Percentiles rank a stretch among this genome's conserved stretches.
phyloP scores from a whole-genome alignment of 306 rosid genomes.

The Quillaja saponaria region DNA sequence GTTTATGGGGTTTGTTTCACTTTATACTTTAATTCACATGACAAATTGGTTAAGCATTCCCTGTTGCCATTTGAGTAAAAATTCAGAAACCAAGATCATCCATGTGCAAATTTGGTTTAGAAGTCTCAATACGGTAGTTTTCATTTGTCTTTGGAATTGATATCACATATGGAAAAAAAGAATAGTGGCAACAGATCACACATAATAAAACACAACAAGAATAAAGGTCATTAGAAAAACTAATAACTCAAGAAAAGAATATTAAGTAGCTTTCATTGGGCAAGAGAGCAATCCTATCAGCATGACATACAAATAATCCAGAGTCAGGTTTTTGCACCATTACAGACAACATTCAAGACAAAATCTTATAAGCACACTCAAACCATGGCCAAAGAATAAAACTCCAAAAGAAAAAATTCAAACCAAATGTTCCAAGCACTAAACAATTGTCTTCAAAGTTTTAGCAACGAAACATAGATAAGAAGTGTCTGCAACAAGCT shows the following conservation, averaged over 20 bases:
- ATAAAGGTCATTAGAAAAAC: background rate
- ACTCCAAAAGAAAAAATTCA: background rate
- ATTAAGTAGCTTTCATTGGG: background rate
- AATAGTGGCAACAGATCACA: background rate
- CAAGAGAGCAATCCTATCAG: background rate
- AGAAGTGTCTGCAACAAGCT: background rate
- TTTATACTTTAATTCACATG: too few relatives aligned
- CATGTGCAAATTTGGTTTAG: too few relatives aligned
- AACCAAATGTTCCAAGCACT: background rate
- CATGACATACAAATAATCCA: background rate
- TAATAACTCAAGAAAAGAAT: background rate
- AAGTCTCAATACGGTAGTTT: slow-evolving; percentile 36
- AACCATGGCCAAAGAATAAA: background rate
- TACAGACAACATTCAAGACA: too few relatives aligned
- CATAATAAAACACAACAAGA: background rate
- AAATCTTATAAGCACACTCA: background rate
- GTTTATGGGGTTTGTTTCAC: too few relatives aligned
- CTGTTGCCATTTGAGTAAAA: too few relatives aligned
- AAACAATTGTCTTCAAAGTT: background rate
- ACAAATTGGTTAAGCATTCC: too few relatives aligned
- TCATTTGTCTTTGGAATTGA: slow-evolving; percentile 71
- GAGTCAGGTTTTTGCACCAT: too few relatives aligned
- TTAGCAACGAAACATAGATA: background rate
- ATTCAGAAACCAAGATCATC: too few relatives aligned
- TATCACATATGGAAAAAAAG: slow-evolving; percentile 51